Evolutionary conservation across 345 rosid species (phyloP), one percentile per base, ranked within the genome.

Genomic region (Lepidium aucheri): DNA sequence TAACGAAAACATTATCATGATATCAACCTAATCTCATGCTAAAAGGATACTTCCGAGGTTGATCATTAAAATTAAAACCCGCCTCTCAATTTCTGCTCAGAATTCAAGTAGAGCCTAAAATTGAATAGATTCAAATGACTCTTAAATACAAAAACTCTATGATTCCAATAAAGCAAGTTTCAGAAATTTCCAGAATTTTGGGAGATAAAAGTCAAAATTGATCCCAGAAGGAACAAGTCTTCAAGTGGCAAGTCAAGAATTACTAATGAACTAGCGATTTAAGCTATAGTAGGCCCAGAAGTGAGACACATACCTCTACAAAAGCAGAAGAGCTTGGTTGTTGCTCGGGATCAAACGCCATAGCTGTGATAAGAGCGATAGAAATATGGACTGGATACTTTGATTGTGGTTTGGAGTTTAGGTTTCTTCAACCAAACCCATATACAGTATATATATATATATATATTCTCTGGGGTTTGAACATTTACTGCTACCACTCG

Each of bases 281-380:
- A 34, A 20, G 54, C 55, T 4, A n/a, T 13, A 18, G 42, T 6
- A 22, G 14, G 73, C 44, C 1, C 30, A 54, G 63, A 51, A 49
- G 35, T 53, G 46, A 12, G 38, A 33, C 43, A 73, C 73, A 80
- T 68, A 57, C 77, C 75, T 70, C 69, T 53, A 5, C 30, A 1
- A 12, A 36, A 30, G 50, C 50, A 53, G 87, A 82, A 44, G 86
- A 70, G 16, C 65, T 63, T 7, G 72, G 49, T 52, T 59, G 66
- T 13, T 75, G 83, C 73, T 84, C 82, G 13, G 81, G 79, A 78
- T 84, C 92, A 41, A 82, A 71, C 53, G 80, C 79, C 92, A 89
- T 86, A 50, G 67, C 62, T 59, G 39, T 4, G 60, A 7, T 16
- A 40, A 34, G 50, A 30, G 45, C 24, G 39, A 54, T 67, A 13